A percentile compares a stretch with the other conserved stretches of the same genome.
Evolutionary conservation across 768 basidiomycete genomes (phyloP).

Genomic region (Rubroboletus pulcherrimus): DNA sequence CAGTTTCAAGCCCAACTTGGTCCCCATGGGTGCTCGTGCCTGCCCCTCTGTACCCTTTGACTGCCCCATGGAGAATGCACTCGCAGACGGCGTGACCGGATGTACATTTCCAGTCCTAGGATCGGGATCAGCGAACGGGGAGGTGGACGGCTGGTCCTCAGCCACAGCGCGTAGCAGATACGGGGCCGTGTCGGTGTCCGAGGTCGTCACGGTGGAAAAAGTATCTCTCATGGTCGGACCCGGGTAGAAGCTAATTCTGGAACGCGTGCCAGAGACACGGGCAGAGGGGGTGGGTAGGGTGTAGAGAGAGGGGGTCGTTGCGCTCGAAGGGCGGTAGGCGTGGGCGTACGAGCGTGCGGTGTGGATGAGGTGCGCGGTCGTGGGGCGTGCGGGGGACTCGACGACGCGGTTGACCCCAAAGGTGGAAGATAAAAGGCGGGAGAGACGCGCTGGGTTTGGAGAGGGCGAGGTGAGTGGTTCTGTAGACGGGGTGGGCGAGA

Average conservation of each 20-base stretch:
- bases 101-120: too few species aligned
- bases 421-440: conserved; percentile 22
- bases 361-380: conserved; percentile 16
- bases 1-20: conserved; percentile 13
- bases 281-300: conserved; percentile 1
- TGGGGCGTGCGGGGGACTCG: conserved; percentile 10
- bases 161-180: conserved; percentile 2
- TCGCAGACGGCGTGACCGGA: background rate
- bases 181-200: conserved; percentile 15
- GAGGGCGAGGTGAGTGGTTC: conserved; percentile 9
- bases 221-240: conserved; percentile 12
- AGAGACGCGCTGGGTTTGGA: conserved; percentile 11
- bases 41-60: background rate
- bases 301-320: conserved; percentile 15
- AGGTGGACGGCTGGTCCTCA: background rate
- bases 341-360: conserved; percentile 16
- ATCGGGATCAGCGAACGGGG: background rate
- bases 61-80: background rate
- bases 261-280: conserved; percentile 10
- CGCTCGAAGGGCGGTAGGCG: conserved; percentile 12
- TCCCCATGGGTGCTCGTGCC: background rate
- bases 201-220: conserved; percentile 20
- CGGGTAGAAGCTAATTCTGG: conserved; percentile 14
- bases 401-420: conserved; percentile 7
- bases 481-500: conserved; percentile 15